Conservation (phyloP, 306 rosid species). For the Casuarina equisetifolia region DNA sequence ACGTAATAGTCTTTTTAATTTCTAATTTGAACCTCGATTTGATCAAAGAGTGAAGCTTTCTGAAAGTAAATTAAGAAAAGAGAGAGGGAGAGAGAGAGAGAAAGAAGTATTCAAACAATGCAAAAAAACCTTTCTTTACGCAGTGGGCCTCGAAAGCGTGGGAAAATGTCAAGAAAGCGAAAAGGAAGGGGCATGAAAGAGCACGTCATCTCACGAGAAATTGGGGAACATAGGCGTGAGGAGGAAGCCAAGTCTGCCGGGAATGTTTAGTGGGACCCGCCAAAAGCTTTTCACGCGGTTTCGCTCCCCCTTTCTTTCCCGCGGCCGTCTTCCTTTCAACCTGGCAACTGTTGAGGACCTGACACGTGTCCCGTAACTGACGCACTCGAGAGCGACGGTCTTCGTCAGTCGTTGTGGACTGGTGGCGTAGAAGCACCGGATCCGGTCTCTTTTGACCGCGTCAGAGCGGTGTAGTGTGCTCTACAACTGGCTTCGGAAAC, state of each 20-base stretch:
- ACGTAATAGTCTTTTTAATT: too few species aligned
- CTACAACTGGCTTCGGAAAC: too few species aligned
- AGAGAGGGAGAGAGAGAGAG: too few species aligned
- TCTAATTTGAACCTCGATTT: too few species aligned
- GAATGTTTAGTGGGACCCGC: neutral
- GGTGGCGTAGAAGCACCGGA: neutral
- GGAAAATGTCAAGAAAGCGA: too few species aligned
- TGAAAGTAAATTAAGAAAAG: too few species aligned
- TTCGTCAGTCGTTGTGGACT: neutral
- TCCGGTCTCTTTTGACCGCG: neutral
- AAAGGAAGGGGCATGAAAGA: too few species aligned
- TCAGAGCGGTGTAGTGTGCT: neutral
- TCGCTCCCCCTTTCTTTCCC: neutral
- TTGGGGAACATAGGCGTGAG: neutral
- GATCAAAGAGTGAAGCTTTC: too few species aligned
- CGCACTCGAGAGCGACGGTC: neutral
- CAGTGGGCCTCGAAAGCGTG: too few species aligned
- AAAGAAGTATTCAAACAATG: too few species aligned
- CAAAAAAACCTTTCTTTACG: too few species aligned
- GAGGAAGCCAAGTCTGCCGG: neutral
- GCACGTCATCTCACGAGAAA: too few species aligned
- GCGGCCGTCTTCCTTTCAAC: neutral
- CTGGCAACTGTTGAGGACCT: neutral
- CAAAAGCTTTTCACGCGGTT: constrained; percentile 2
- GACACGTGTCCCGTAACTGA: neutral